Evolutionary conservation across 2,329 filamentous ascomycete species (phyloP).

Genomic region (Claviceps humidiphila): DNA sequence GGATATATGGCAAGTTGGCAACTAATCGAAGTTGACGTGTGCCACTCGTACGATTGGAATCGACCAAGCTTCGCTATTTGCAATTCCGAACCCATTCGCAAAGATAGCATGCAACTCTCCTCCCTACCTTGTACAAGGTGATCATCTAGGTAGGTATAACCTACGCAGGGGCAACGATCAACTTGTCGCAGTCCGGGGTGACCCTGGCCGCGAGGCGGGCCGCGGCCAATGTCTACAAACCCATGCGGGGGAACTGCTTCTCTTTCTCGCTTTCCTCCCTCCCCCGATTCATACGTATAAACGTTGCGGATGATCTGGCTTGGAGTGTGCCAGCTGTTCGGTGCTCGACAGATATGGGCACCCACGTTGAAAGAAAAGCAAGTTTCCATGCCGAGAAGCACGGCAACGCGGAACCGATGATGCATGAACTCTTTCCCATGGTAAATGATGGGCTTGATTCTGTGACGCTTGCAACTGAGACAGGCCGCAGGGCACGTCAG

Average conservation of each 20-base stretch:
- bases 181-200: neutral
- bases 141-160: neutral
- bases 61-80: neutral
- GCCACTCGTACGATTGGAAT: neutral
- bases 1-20: no score
- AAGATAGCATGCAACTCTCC: neutral
- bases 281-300: no score
- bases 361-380: neutral
- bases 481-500: neutral
- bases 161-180: neutral
- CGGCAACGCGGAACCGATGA: neutral
- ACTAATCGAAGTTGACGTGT: neutral
- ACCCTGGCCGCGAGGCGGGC: no score
- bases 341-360: no score
- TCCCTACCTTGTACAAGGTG: neutral
- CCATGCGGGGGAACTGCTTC: no score
- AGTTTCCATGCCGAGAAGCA: neutral
- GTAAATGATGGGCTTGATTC: neutral
- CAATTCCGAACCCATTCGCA: neutral
- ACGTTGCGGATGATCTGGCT: no score
- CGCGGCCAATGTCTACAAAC: no score
- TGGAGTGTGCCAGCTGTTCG: no score
- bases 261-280: no score
- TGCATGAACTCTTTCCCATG: neutral
- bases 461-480: constrained; percentile 2